phyloP scores from a whole-genome alignment of 768 basidiomycete species.

The Pholiota conissans region DNA sequence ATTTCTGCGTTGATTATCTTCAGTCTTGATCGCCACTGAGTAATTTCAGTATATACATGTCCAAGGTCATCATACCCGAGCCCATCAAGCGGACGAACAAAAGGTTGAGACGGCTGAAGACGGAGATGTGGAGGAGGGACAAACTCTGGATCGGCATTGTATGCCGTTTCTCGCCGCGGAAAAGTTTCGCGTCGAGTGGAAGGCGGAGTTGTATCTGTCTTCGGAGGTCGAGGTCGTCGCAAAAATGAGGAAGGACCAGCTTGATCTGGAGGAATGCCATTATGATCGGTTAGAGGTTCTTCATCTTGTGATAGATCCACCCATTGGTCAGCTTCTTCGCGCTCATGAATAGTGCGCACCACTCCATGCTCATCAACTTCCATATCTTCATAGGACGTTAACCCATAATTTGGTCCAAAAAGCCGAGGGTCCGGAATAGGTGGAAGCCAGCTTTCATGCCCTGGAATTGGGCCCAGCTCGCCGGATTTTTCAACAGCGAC shows the following conservation, averaged over 20 bases:
- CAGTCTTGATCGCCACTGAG: constrained; percentile 64
- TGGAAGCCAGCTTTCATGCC: constrained; percentile 33
- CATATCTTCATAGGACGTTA: constrained; percentile 31
- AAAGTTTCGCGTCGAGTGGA: constrained; percentile 59
- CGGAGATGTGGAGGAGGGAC: constrained; percentile 67
- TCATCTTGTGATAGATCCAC: constrained; percentile 53
- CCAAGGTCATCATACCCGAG: constrained; percentile 67
- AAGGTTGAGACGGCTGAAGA: constrained; percentile 66
- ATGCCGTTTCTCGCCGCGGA: constrained; percentile 45
- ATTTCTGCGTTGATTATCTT: constrained; percentile 78
- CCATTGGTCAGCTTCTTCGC: constrained; percentile 50
- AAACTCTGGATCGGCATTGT: constrained; percentile 30
- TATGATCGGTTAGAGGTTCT: constrained; percentile 36
- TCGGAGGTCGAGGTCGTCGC: constrained; percentile 35
- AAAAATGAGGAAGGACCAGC: constrained; percentile 37
- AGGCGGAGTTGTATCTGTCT: constrained; percentile 30
- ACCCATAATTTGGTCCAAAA: constrained; percentile 56
- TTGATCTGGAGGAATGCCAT: constrained; percentile 34
- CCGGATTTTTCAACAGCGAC: constrained; percentile 54
- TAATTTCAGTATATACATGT: constrained; percentile 67
- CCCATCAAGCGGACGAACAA: constrained; percentile 74
- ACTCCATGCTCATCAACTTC: constrained; percentile 37
- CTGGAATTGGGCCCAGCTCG: constrained; percentile 39
- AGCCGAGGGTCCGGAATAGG: constrained; percentile 53
- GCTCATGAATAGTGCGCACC: constrained; percentile 25